A percentile compares a stretch with the other conserved stretches of the same genome.
phyloP scores from a whole-genome alignment of 1,139 yeast genomes.

The Kodamaea arcana region DNA sequence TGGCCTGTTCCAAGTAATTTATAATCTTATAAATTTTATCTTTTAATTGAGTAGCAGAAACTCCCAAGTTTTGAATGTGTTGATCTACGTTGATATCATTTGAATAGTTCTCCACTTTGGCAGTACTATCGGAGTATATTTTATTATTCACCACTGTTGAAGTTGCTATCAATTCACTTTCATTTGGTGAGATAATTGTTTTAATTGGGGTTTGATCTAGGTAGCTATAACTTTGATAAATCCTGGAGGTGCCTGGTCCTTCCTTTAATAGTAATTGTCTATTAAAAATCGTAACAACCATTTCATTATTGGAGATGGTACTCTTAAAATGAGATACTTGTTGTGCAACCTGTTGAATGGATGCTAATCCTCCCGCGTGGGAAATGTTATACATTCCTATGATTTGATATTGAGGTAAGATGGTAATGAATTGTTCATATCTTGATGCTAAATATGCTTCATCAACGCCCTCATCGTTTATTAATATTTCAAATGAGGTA shows the following conservation, averaged over 20 bases:
- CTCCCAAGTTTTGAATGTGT: slow-evolving; percentile 15
- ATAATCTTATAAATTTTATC: slow-evolving; percentile 19
- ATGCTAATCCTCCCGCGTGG: slow-evolving; percentile 4
- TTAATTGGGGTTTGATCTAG: slow-evolving; percentile 2
- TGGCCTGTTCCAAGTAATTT: slow-evolving; percentile 13
- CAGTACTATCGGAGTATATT: slow-evolving; percentile 14
- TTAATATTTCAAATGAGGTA: slow-evolving; percentile 23
- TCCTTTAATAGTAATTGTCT: slow-evolving; percentile 5
- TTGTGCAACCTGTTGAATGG: slow-evolving; percentile 8
- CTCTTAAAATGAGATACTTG: slow-evolving; percentile 6
- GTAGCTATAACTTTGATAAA: neutral
- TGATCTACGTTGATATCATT: slow-evolving; percentile 9
- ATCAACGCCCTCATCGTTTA: slow-evolving; percentile 13
- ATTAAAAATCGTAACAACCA: slow-evolving; percentile 8
- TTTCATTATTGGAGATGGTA: slow-evolving; percentile 1
- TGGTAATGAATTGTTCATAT: slow-evolving; percentile 24
- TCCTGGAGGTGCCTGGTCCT: neutral
- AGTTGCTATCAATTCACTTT: slow-evolving; percentile 25
- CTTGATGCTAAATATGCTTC: slow-evolving; percentile 22
- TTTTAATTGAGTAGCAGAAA: slow-evolving; percentile 21
- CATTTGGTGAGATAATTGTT: slow-evolving; percentile 17
- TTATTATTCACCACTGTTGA: slow-evolving; percentile 24
- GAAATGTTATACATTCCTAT: slow-evolving; percentile 28
- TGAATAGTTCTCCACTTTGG: slow-evolving; percentile 4
- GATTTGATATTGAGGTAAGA: slow-evolving; percentile 23